Evolutionary conservation across 164 flowering plant species (phyloP), one percentile per base, ranked within the genome.

Genomic region (Kingdonia uniflora): DNA sequence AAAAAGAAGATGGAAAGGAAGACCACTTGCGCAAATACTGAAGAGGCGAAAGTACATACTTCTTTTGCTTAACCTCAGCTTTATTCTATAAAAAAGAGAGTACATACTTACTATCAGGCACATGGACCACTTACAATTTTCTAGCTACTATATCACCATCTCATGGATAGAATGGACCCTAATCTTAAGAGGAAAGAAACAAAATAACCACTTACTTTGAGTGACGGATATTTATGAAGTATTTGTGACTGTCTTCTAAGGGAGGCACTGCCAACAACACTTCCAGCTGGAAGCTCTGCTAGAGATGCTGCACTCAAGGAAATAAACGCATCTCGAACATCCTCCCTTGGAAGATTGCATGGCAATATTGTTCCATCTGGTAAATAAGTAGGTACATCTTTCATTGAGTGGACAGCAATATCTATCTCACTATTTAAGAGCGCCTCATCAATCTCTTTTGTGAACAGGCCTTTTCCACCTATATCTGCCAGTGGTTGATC

Each of bases 331-430:
- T 94, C 99, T 13, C 96, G 74, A 20, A 94, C 96, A 80, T 89
- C 99, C 78, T 89, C 99, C 37, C 97, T 77, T 12, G 72, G 80
- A 51, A 92, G 88, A 61, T 88, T 88, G 77, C 99, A 92, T 16
- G 95, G 99, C 29, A 92, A 71, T 58, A 86, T 76, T 19, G 78
- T 92, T 62, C 80, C 78, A 37, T 82, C 87, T 0, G 95, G 97
- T 60, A 86, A 74, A 68, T 92, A 92, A 15, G 99, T 92, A 2
- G 99, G 99, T 13, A 92, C 97, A 67, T 92, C 99, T 62, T 92
- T 92, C 99, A 92, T 88, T 19, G 99, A 92, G 68, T 92, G 99
- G 26, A 92, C 97, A 49, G 96, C 97, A 61, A 92, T 89, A 69
- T 89, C 99, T 50, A 92, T 83, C 11, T 77, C 83, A 57, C 77